Base-by-base conservation (phyloP, 2,329 filamentous ascomycete genomes). In the Talaromyces piceae region DNA sequence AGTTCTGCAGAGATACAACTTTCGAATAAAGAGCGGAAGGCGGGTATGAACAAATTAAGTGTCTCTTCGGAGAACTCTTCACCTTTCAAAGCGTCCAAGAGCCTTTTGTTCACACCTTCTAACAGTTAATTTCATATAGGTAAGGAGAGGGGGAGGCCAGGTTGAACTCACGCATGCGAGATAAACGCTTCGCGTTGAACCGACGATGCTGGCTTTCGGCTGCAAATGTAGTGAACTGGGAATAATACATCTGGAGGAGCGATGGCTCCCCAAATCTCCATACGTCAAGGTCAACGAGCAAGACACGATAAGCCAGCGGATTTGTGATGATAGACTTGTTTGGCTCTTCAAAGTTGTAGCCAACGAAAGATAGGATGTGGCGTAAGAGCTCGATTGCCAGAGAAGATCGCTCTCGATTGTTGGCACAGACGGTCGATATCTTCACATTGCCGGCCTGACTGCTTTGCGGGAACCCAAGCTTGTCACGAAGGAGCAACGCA, bases 271-370 rank as follows among this genome's bases (percentile, higher is more conserved):
- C 87, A 67, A 82, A 84, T 57, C 91, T 82, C 93, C 93, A 98
- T 18, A 91, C 86, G 61, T 96, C 91, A 58, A 94, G 82, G 67
- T 98, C 93, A 49, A 97, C 88, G 25, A 98, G 77, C 16, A 98
- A 76, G 28, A 95, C 85, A 43, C 93, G 84, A 68, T 97, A 98
- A 3, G 91, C 93, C 55, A 98, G 77, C 0, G 93, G 91, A 61
- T 98, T 98, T 59, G 95, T 87, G 64, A 98, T 94, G 60, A 96
- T 88, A 1, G 91, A 96, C 52, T 91, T 85, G 52, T 89, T 82
- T 0, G 90, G 88, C 28, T 83, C 78, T n/a, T 80, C 73, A 57
- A 86, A 83, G 55, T 91, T 84, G 67, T 95, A 97, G 3, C 93
- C 93, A 53, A 96, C 84, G 65, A 97, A 98, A 6, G 80, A 79